Base-by-base conservation (phyloP, 805 yeast genomes). In the Lachancea meyersii region DNA sequence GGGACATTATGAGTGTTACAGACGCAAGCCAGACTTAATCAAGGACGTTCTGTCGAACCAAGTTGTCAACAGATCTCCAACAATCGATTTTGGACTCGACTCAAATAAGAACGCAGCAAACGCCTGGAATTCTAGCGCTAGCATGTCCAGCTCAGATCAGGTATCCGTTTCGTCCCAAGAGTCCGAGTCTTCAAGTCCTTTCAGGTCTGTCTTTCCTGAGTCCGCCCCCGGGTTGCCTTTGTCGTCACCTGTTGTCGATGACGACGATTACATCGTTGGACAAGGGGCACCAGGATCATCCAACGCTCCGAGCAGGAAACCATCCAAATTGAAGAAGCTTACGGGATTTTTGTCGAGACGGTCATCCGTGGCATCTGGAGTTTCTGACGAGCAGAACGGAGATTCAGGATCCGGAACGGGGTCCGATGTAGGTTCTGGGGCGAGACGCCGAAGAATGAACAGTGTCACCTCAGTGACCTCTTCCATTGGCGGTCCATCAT, bases 1-100 rank as follows among this genome's bases (percentile, higher is more conserved):
- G 34, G 97, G 97, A 1, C 97, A 89, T 57, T 89, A 88, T 58
- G 95, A 89, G 54, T 86, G 96, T 53, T 86, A 78, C 58, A 80
- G 84, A 48, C 79, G 78, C 37, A 89, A 88, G 57, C 91, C 93
- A 2, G 59, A 73, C 3, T 73, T 71, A 43, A 53, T 60, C 18
- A 63, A 61, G 44, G 65, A 59, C 32, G 45, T 49, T 0, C 21
- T 20, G n/a, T 48, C 55, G 1, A 57, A 58, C 23, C 42, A 42
- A 3, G 54, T 65, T 21, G 52, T 65, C 9, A 56, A 59, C 39
- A 43, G 61, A 10, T 54, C 64, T 1, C 67, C 71, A 18, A 33
- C 43, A 1, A 59, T 65, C 14, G 53, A 53, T 37, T 36, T 48
- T 11, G 40, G 52, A 20, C 26, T 42, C 28, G 41, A 36, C 13